Percentiles rank a stretch among this genome's conserved stretches.
Evolutionary conservation across 441 rosid species (phyloP).

Genomic region (Syzygium malaccense): DNA sequence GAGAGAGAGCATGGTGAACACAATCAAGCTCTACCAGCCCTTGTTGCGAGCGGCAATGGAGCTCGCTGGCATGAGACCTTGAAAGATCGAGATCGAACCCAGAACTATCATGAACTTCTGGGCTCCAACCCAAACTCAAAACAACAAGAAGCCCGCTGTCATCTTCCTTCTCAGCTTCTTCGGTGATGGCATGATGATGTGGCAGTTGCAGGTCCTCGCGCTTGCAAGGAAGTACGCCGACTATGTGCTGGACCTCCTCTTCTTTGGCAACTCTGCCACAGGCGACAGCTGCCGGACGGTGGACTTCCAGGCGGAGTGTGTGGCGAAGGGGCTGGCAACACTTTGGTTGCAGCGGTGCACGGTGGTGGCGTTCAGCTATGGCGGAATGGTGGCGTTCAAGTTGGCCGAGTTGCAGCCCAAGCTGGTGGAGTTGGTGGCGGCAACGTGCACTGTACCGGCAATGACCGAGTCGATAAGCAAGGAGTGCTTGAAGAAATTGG

Average conservation of each 20-base stretch:
- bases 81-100: too few species aligned
- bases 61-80: too few species aligned
- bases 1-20: too few species aligned
- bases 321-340: conserved; percentile 20
- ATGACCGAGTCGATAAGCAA: conserved; percentile 20
- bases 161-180: conserved; percentile 33
- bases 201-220: conserved; percentile 30
- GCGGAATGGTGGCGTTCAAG: conserved; percentile 34
- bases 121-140: too few species aligned
- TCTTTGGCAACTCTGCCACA: conserved; percentile 34
- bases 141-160: not conserved
- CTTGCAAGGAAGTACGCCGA: conserved; percentile 19
- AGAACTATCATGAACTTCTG: too few species aligned
- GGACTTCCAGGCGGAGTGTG: conserved; percentile 34
- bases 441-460: conserved; percentile 11
- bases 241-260: conserved; percentile 35
- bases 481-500: conserved; percentile 6
- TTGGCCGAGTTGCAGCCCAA: conserved; percentile 29
- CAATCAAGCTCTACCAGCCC: too few species aligned
- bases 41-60: too few species aligned
- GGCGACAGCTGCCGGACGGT: conserved; percentile 11
- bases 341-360: conserved; percentile 27
- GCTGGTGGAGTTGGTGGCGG: conserved; percentile 29
- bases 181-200: conserved; percentile 21
- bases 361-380: conserved; percentile 32